phyloP scores from a whole-genome alignment of 805 yeast species.

The Metschnikowia reukaufii region DNA sequence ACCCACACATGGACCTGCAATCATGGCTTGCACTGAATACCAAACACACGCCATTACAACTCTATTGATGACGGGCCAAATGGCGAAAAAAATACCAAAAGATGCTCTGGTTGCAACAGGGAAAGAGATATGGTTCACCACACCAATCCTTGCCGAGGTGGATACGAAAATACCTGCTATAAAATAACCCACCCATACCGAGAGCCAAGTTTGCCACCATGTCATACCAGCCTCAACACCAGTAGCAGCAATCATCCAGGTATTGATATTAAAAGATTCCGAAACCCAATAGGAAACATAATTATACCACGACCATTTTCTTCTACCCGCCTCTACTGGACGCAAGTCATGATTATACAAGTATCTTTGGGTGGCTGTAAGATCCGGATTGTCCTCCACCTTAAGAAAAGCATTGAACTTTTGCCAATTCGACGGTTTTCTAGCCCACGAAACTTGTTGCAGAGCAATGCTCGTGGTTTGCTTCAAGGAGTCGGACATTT shows the following conservation, averaged over 20 bases:
- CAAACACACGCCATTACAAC: conserved; percentile 85
- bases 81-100: conserved; percentile 82
- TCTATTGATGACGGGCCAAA: conserved; percentile 87
- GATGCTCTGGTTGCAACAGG: conserved; percentile 81
- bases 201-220: conserved; percentile 92
- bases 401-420: conserved; percentile 19
- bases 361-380: conserved; percentile 61
- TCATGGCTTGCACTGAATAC: conserved; percentile 84
- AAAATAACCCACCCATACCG: conserved; percentile 83
- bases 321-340: conserved; percentile 72
- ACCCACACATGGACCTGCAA: conserved; percentile 79
- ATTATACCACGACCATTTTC: conserved; percentile 86
- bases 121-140: conserved; percentile 78
- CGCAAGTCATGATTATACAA: conserved; percentile 72
- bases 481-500: conserved; percentile 6
- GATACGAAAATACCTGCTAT: conserved; percentile 69
- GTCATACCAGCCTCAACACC: conserved; percentile 67
- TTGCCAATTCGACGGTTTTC: conserved; percentile 63
- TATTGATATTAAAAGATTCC: conserved; percentile 84
- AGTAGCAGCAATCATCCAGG: conserved; percentile 90
- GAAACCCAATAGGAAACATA: conserved; percentile 83
- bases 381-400: conserved; percentile 38
- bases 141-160: conserved; percentile 74
- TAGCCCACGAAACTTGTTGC: conserved; percentile 26
- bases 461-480: conserved; percentile 6